Conservation (phyloP, 768 basidiomycete genomes). For the Boletus rubropictus region DNA sequence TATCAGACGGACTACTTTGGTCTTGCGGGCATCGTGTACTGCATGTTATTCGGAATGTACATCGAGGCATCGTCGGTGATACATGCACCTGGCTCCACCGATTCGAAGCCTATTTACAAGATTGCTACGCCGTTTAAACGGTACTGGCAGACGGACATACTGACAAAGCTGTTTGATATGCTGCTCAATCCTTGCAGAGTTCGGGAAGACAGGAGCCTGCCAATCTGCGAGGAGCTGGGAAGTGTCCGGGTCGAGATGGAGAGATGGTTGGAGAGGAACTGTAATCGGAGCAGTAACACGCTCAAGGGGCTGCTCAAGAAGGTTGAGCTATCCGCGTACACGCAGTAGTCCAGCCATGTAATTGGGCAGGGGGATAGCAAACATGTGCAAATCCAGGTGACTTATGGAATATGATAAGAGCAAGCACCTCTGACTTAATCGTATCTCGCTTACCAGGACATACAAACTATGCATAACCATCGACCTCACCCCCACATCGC, state of each 20-base stretch:
- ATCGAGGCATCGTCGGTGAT: slow-evolving; percentile 66
- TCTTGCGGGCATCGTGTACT: slow-evolving; percentile 90
- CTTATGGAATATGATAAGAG: neutral
- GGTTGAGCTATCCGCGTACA: slow-evolving; percentile 53
- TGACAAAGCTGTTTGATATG: slow-evolving; percentile 78
- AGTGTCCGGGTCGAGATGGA: slow-evolving; percentile 77
- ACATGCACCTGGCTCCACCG: slow-evolving; percentile 29
- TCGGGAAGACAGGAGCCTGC: slow-evolving; percentile 53
- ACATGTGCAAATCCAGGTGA: slow-evolving; percentile 18
- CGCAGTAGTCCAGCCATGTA: slow-evolving; percentile 10
- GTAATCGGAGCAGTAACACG: slow-evolving; percentile 76
- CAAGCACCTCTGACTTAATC: neutral
- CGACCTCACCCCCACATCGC: slow-evolving; percentile 33
- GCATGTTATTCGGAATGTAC: slow-evolving; percentile 95
- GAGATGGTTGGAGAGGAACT: slow-evolving; percentile 77
- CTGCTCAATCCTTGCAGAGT: slow-evolving; percentile 77
- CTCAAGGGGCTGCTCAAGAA: slow-evolving; percentile 81
- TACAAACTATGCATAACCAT: slow-evolving; percentile 23
- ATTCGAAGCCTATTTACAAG: slow-evolving; percentile 43
- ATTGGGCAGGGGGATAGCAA: neutral
- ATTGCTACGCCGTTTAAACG: slow-evolving; percentile 78
- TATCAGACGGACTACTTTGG: slow-evolving; percentile 96
- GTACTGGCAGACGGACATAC: slow-evolving; percentile 91
- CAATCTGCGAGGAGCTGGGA: slow-evolving; percentile 64
- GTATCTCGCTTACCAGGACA: neutral